phyloP scores from a whole-genome alignment of 2,329 filamentous ascomycete species.

The Huntiella savannae region DNA sequence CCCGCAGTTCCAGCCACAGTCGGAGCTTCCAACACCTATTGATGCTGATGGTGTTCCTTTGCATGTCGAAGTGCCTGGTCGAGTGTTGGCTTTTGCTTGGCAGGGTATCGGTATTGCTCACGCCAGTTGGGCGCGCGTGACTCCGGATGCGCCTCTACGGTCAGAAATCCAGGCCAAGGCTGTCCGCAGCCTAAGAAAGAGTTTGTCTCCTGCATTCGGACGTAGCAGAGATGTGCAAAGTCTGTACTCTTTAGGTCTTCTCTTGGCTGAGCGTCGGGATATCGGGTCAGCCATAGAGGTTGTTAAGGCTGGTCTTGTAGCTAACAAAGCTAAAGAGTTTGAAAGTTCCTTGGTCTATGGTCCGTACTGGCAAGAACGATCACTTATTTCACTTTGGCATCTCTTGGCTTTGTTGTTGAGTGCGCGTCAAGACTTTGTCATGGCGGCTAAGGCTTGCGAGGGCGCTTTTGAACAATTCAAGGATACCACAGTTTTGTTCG shows the following conservation, averaged over 20 bases:
- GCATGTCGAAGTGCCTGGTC: conserved; percentile 31
- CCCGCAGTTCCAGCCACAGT: conserved; percentile 17
- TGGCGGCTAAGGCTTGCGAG: conserved; percentile 67
- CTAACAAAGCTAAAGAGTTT: conserved; percentile 29
- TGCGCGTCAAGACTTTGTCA: conserved; percentile 65
- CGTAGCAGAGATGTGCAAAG: conserved; percentile 53
- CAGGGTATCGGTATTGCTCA: conserved; percentile 71
- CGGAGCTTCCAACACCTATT: conserved; percentile 12
- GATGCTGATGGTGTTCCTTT: conserved; percentile 20
- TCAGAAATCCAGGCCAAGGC: conserved; percentile 60
- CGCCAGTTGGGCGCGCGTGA: conserved; percentile 71
- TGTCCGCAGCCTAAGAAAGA: conserved; percentile 54
- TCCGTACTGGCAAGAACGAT: conserved; percentile 41
- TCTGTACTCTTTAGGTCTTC: conserved; percentile 60
- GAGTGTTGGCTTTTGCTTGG: conserved; percentile 52
- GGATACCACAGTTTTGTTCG: conserved; percentile 50
- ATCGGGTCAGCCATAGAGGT: conserved; percentile 63
- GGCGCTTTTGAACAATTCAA: conserved; percentile 82
- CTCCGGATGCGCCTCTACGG: conserved; percentile 53
- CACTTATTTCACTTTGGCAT: conserved; percentile 72
- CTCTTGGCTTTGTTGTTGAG: conserved; percentile 71
- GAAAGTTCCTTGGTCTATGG: conserved; percentile 27
- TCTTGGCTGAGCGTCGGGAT: conserved; percentile 77
- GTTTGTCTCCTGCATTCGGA: conserved; percentile 47
- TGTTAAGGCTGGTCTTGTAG: conserved; percentile 55